Conservation (phyloP, 1,284 basidiomycete genomes). For the Cryptococcus depauperatus region DNA sequence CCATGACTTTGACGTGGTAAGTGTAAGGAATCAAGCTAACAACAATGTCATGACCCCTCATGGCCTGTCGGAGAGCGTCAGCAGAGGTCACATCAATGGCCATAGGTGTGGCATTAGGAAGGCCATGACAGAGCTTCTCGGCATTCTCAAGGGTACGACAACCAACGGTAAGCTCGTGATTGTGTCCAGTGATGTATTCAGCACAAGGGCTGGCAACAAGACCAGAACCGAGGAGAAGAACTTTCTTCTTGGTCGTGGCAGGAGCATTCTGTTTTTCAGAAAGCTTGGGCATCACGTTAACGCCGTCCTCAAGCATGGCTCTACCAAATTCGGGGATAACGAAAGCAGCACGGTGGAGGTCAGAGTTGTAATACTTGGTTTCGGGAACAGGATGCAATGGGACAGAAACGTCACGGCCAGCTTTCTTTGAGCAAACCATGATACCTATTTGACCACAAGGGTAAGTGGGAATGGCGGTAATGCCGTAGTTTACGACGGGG, state of each 20-base stretch:
- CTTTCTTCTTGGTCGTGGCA: constrained; percentile 53
- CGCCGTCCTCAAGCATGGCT: constrained; percentile 62
- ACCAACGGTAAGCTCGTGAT: constrained; percentile 76
- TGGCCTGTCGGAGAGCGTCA: constrained; percentile 64
- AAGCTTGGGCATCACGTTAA: constrained; percentile 60
- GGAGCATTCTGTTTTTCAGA: constrained; percentile 50
- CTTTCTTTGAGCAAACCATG: constrained; percentile 78
- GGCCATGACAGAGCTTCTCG: constrained; percentile 58
- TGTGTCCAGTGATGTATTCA: constrained; percentile 80
- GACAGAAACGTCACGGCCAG: constrained; percentile 59
- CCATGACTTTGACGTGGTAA: constrained; percentile 83
- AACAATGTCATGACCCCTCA: constrained; percentile 85
- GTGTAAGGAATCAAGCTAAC: constrained; percentile 97
- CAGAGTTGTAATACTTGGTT: constrained; percentile 79
- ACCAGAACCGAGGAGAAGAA: constrained; percentile 87
- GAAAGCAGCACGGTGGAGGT: constrained; percentile 77
- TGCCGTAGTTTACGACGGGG: constrained; percentile 82
- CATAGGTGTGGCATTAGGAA: constrained; percentile 63
- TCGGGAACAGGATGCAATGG: constrained; percentile 61
- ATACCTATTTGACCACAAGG: constrained; percentile 97
- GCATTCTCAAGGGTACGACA: constrained; percentile 77
- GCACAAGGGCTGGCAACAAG: constrained; percentile 92
- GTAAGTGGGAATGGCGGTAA: constrained; percentile 95
- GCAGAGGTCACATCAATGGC: constrained; percentile 76
- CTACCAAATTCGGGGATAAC: constrained; percentile 82